Evolutionary conservation across 768 basidiomycete genomes (phyloP).

Genomic region (Lanmaoa pseudosensibilis): DNA sequence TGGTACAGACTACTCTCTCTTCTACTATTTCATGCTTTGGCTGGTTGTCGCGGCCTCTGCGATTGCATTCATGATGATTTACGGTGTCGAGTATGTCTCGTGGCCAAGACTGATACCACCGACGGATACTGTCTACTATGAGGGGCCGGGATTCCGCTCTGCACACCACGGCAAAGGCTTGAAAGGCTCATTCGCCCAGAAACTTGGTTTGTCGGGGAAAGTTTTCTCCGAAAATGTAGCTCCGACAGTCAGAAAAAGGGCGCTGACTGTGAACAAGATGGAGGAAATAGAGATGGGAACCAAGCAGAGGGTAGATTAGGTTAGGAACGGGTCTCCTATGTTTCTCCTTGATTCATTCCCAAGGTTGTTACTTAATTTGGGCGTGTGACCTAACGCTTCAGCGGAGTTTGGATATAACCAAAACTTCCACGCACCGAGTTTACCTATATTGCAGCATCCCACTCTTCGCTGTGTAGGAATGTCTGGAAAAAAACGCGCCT

Average conservation of each 20-base stretch:
- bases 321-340: not conserved
- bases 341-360: not conserved
- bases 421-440: slow-evolving; percentile 17
- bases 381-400: slow-evolving; percentile 10
- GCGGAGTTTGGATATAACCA: slow-evolving; percentile 33
- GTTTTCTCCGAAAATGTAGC: slow-evolving; percentile 40
- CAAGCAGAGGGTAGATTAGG: slow-evolving; percentile 75
- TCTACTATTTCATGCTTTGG: slow-evolving; percentile 86
- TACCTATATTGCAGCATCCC: slow-evolving; percentile 5
- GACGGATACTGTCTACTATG: slow-evolving; percentile 78
- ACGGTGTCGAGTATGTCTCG: slow-evolving; percentile 92
- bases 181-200: slow-evolving; percentile 35
- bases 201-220: slow-evolving; percentile 36
- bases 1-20: slow-evolving; percentile 72
- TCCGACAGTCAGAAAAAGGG: slow-evolving; percentile 39
- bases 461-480: slow-evolving; percentile 19
- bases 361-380: slow-evolving; percentile 11
- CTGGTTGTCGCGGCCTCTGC: slow-evolving; percentile 60
- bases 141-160: slow-evolving; percentile 85
- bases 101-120: slow-evolving; percentile 89
- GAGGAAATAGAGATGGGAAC: slow-evolving; percentile 83
- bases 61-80: slow-evolving; percentile 69
- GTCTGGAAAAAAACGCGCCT: slow-evolving; percentile 67
- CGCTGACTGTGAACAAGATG: slow-evolving; percentile 36
- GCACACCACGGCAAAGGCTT: slow-evolving; percentile 76